Conservation (phyloP, 129 eudicot genomes). For the Sambucus nigra region DNA sequence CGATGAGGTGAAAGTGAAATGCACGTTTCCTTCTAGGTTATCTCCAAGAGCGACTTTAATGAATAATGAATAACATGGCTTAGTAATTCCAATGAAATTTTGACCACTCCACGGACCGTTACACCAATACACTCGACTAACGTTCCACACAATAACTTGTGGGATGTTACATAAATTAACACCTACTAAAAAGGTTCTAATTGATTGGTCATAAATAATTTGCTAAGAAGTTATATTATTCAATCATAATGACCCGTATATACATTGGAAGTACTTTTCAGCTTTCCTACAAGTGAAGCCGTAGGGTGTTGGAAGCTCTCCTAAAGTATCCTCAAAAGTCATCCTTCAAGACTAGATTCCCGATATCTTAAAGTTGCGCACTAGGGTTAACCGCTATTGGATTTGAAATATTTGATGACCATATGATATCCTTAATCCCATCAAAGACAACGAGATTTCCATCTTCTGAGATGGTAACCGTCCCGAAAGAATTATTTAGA, state of each 20-base stretch:
- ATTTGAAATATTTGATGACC: constrained; percentile 27
- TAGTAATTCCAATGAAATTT: constrained; percentile 18
- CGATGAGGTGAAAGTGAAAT: background rate
- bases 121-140: constrained; percentile 5
- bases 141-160: constrained; percentile 18
- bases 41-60: constrained; percentile 10
- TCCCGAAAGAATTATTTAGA: constrained; percentile 26
- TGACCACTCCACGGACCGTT: constrained; percentile 36
- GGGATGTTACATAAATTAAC: constrained; percentile 1
- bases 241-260: too few species aligned
- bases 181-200: constrained; percentile 20
- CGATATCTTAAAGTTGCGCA: constrained; percentile 21
- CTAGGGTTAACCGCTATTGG: background rate
- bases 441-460: constrained; percentile 28
- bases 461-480: constrained; percentile 17
- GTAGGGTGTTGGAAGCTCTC: constrained; percentile 21
- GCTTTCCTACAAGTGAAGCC: constrained; percentile 9
- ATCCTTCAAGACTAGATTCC: constrained; percentile 29
- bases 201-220: constrained; percentile 20
- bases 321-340: constrained; percentile 10
- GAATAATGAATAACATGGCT: constrained; percentile 5
- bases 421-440: constrained; percentile 13
- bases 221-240: constrained; percentile 19
- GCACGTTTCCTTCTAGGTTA: constrained; percentile 3
- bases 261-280: constrained; percentile 4